phyloP scores from a whole-genome alignment of 1,284 basidiomycete genomes.

The Moesziomyces sp. region DNA sequence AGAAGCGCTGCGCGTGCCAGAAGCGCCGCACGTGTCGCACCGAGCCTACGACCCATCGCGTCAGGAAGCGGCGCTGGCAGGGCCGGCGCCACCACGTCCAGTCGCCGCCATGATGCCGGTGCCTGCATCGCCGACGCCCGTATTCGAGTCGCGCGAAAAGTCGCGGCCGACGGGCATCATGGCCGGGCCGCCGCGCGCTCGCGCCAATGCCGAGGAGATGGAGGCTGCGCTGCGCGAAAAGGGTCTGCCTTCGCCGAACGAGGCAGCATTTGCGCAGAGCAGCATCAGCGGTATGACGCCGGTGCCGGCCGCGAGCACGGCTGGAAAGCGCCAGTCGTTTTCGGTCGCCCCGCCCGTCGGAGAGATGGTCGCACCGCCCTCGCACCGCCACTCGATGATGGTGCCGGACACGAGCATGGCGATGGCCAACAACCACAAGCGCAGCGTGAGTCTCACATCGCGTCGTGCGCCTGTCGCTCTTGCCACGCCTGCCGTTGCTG shows the following conservation, averaged over 20 bases:
- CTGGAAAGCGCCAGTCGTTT: constrained; percentile 25
- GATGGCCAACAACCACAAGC: constrained; percentile 48
- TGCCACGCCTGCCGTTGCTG: constrained; percentile 2
- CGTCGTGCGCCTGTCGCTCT: constrained; percentile 22
- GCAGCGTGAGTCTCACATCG: constrained; percentile 50
- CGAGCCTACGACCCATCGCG: constrained; percentile 51
- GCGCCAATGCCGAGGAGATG: constrained; percentile 64
- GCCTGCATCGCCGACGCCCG: constrained; percentile 56
- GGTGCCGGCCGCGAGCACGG: constrained; percentile 19
- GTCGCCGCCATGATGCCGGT: constrained; percentile 29
- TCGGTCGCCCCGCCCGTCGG: constrained; percentile 8
- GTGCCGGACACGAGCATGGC: constrained; percentile 34
- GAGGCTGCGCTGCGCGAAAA: constrained; percentile 56
- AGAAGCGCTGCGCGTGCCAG: constrained; percentile 61
- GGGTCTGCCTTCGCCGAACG: constrained; percentile 36
- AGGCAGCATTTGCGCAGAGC: constrained; percentile 22
- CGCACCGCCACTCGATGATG: constrained; percentile 47
- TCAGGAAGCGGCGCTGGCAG: constrained; percentile 33
- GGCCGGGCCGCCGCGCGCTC: constrained; percentile 62
- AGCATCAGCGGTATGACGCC: constrained; percentile 27
- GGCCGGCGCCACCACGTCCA: constrained; percentile 28
- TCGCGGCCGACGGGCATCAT: constrained; percentile 60
- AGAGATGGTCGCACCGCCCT: constrained; percentile 8
- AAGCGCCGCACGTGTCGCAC: constrained; percentile 58
- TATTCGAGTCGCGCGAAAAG: constrained; percentile 67